phyloP scores from a whole-genome alignment of 345 rosid species.

The Abelmoschus esculentus region DNA sequence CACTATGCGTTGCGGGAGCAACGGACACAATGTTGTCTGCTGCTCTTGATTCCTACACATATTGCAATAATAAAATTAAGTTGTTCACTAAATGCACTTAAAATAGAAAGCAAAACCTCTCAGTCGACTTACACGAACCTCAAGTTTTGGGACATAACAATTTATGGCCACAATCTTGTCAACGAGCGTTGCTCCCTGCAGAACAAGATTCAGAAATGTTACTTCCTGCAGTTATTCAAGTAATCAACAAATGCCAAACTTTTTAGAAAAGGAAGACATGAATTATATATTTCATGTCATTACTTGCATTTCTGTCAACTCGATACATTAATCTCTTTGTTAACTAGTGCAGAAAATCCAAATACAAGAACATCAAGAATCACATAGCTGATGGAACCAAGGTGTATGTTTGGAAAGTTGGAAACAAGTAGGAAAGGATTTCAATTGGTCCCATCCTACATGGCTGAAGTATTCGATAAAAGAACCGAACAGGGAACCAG shows the following conservation, averaged over 20 bases:
- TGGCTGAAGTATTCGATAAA: neutral
- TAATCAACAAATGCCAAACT: neutral
- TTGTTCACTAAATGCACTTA: constrained; percentile 5
- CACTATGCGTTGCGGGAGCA: constrained; percentile 23
- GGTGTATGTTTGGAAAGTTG: too few species aligned
- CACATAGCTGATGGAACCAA: too few species aligned
- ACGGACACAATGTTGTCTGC: constrained; percentile 34
- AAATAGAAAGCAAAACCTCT: constrained; percentile 4
- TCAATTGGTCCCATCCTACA: neutral
- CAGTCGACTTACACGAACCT: constrained; percentile 36
- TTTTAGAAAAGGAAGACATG: neutral
- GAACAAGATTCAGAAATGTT: neutral
- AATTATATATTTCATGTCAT: neutral
- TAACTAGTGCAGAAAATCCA: neutral
- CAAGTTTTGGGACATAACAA: constrained; percentile 48
- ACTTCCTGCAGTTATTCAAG: neutral
- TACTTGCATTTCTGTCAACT: neutral
- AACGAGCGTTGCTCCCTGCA: constrained; percentile 89
- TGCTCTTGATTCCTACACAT: constrained; percentile 50
- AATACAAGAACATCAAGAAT: neutral
- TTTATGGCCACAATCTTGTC: constrained; percentile 70
- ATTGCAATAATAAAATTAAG: constrained; percentile 12
- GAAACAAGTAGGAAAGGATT: too few species aligned
- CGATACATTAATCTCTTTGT: neutral
- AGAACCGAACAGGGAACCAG: neutral